Evolutionary conservation across 2,329 filamentous ascomycete species (phyloP), one percentile per base, ranked within the genome.

Genomic region (Claviceps capensis): DNA sequence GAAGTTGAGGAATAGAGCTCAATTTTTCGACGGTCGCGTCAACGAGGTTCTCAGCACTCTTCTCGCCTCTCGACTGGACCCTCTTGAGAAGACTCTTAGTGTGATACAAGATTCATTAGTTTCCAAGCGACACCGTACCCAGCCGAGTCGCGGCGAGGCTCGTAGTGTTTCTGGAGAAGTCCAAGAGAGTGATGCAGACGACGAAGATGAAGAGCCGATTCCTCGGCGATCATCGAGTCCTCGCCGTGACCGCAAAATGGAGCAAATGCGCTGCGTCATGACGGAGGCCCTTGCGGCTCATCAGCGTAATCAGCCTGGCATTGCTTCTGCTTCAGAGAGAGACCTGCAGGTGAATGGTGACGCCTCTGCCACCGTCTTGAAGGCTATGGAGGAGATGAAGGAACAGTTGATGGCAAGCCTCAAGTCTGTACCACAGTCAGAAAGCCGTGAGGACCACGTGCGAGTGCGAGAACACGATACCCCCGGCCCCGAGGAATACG

Each of bases 21-120:
- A 81, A 47, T 97, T 95, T 75, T 96, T 97, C 61, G 89, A 97
- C 62, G 84, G 81, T 47, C 89, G 87, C 62, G 87, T 98, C 56
- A 89, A 95, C 63, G 82, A 88, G 49, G 70, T 97, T 57, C 86
- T 98, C 57, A 86, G 86, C 50, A 80, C 79, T 47, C 74, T 93
- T 3, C 70, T 98, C 49, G 81, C 88, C 50, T 79, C 83, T 56
- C 83, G 86, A 42, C 75, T 98, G 7, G 80, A 81, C 53, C 91
- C 93, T 37, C 71, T 98, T 34, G 88, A 96, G 67, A 81, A 83
- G 63, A 79, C 82, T n/a, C 68, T 98, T 52, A 77, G 81, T 50
- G 76, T 75, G 26, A 94, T 97, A 42, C 86, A 91, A 58, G 74
- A 83, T 52, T 80, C 80, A 3, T 67, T 95, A 51, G 73, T 74